These are phyloP conservation scores for Viola odorata DNA, from an alignment of 345 rosid genomes.

Conservation along the genomic window DNA sequence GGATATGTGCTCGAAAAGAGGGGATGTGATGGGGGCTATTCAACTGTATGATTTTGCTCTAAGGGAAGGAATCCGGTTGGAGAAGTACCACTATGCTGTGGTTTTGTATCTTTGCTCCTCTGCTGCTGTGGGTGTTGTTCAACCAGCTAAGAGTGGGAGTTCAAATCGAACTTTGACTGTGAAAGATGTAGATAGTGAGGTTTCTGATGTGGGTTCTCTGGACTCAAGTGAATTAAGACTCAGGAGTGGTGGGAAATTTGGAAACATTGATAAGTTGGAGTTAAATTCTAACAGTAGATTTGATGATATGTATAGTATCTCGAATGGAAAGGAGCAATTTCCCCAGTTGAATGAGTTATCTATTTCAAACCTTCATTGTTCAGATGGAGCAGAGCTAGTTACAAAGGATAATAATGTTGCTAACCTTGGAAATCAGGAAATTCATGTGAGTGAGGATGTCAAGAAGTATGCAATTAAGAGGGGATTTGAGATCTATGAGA, in stretches of 20 bases:
- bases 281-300: conserved; percentile 4
- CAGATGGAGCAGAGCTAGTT: conserved; percentile 3
- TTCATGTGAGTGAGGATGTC: conserved; percentile 39
- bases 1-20: conserved; percentile 60
- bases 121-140: conserved; percentile 57
- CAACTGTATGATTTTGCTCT: conserved; percentile 43
- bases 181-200: conserved; percentile 16
- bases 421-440: conserved; percentile 15
- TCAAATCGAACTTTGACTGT: conserved; percentile 24
- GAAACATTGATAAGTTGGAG: conserved; percentile 10
- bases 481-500: conserved; percentile 52
- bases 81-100: conserved; percentile 50
- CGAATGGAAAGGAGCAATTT: conserved; percentile 10
- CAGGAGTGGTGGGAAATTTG: neutral
- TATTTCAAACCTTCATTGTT: conserved; percentile 12
- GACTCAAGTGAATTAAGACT: conserved; percentile 8
- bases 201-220: conserved; percentile 3
- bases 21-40: conserved; percentile 54
- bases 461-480: conserved; percentile 46
- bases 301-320: conserved; percentile 13
- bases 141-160: conserved; percentile 61
- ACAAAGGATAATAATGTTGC: neutral
- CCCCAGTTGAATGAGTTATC: conserved; percentile 10
- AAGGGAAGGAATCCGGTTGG: conserved; percentile 34
- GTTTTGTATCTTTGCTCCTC: conserved; percentile 62